A percentile compares a stretch with the other conserved stretches of the same genome.
phyloP scores from a whole-genome alignment of 1,284 basidiomycete species.

The Meripilus lineatus region DNA sequence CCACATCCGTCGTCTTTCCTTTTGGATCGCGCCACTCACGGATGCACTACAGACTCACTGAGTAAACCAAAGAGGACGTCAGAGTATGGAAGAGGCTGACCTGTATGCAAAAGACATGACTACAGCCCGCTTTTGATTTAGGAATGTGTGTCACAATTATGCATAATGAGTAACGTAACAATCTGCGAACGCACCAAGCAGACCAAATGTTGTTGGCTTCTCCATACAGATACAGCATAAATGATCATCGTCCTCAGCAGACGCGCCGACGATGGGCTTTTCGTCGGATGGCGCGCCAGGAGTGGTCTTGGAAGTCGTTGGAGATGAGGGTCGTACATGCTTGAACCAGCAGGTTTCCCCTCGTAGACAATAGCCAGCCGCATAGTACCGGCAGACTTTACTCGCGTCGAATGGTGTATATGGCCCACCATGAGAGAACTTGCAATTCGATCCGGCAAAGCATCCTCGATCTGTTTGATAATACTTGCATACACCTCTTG shows the following conservation, averaged over 20 bases:
- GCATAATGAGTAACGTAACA: not conserved
- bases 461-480: conserved; percentile 59
- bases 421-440: conserved; percentile 61
- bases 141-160: conserved; percentile 4
- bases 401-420: conserved; percentile 64
- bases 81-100: conserved; percentile 31
- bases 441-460: conserved; percentile 60
- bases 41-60: conserved; percentile 48
- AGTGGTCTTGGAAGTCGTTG: conserved; percentile 15
- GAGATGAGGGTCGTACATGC: conserved; percentile 35
- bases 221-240: conserved; percentile 71
- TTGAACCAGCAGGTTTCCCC: conserved; percentile 70
- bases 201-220: conserved; percentile 58
- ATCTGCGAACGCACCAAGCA: conserved; percentile 52
- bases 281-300: conserved; percentile 22
- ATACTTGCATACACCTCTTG: conserved; percentile 61
- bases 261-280: conserved; percentile 19
- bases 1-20: conserved; percentile 45
- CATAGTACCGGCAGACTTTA: conserved; percentile 63
- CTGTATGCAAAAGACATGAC: conserved; percentile 67
- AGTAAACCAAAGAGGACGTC: conserved; percentile 5
- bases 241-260: conserved; percentile 30
- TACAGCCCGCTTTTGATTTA: conserved; percentile 61
- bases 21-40: conserved; percentile 63
- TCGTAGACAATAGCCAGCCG: conserved; percentile 58